These are phyloP conservation scores for Cucumis melo DNA, from an alignment of 306 rosid genomes.

Conservation along the genomic window DNA sequence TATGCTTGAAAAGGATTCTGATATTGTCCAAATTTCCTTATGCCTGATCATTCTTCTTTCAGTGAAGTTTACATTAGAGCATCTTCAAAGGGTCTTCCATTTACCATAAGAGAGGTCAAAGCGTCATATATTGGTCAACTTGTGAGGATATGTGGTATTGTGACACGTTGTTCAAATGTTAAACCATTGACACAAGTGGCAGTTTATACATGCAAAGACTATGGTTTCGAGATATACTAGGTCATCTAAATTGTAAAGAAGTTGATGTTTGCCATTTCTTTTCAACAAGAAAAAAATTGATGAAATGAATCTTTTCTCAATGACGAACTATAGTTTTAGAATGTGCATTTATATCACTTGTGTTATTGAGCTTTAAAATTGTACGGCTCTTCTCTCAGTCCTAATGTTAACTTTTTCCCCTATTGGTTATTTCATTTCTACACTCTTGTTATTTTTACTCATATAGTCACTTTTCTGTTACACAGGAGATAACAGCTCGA, in stretches of 20 bases:
- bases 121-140: conserved; percentile 95
- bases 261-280: neutral
- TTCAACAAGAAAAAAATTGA: neutral
- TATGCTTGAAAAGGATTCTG: neutral
- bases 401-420: neutral
- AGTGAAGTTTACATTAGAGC: conserved; percentile 92
- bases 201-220: conserved; percentile 93
- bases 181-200: conserved; percentile 97
- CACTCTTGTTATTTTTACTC: conserved; percentile 4
- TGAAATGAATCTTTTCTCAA: neutral
- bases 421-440: neutral
- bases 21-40: neutral
- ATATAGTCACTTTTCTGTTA: conserved; percentile 7
- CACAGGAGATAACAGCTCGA: conserved; percentile 97
- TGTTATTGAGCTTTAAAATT: neutral
- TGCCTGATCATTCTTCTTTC: conserved; percentile 12
- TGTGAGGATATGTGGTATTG: conserved; percentile 85
- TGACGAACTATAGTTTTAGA: neutral
- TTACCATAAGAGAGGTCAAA: conserved; percentile 88
- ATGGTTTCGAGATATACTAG: conserved; percentile 99
- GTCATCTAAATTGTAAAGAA: conserved; percentile 20
- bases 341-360: neutral
- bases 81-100: conserved; percentile 75
- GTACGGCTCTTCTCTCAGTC: neutral
- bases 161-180: conserved; percentile 87